Conservation (phyloP, 176 grass and related monocot species). For the Saccharum officinarum region DNA sequence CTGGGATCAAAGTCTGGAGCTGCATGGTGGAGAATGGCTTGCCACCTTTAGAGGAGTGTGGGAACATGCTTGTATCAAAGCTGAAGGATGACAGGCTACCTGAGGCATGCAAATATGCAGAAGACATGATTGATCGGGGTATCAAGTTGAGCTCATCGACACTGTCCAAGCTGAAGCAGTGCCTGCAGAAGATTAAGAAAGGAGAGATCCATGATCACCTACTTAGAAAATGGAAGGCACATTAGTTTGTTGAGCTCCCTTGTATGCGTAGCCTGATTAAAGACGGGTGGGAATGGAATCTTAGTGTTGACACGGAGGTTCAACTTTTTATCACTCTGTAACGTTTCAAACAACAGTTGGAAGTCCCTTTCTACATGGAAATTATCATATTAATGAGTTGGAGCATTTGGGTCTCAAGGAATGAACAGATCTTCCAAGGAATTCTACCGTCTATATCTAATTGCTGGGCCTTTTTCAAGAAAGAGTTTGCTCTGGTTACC, state of each 20-base stretch:
- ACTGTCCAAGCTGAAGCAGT: conserved; percentile 67
- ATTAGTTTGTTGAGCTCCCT: conserved; percentile 28
- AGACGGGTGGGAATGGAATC: background rate
- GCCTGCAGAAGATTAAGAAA: conserved; percentile 61
- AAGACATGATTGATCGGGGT: conserved; percentile 81
- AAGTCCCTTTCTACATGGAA: background rate
- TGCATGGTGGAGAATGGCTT: conserved; percentile 68
- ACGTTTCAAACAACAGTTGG: background rate
- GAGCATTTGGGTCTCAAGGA: background rate
- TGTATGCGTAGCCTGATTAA: background rate
- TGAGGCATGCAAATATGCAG: conserved; percentile 92
- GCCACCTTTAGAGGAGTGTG: conserved; percentile 62
- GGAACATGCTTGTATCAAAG: conserved; percentile 69
- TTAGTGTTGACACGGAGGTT: background rate
- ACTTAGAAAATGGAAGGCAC: conserved; percentile 75
- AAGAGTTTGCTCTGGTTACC: background rate
- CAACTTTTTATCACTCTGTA: background rate
- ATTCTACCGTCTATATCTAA: background rate
- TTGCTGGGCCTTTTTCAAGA: background rate
- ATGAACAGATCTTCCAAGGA: background rate
- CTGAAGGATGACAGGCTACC: conserved; percentile 62
- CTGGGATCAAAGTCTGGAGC: conserved; percentile 66
- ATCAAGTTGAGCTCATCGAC: conserved; percentile 75
- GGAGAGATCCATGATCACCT: conserved; percentile 62
- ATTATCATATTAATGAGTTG: background rate